Base-by-base conservation (phyloP, 352 stramenopile species). In the Detonula confervacea region DNA sequence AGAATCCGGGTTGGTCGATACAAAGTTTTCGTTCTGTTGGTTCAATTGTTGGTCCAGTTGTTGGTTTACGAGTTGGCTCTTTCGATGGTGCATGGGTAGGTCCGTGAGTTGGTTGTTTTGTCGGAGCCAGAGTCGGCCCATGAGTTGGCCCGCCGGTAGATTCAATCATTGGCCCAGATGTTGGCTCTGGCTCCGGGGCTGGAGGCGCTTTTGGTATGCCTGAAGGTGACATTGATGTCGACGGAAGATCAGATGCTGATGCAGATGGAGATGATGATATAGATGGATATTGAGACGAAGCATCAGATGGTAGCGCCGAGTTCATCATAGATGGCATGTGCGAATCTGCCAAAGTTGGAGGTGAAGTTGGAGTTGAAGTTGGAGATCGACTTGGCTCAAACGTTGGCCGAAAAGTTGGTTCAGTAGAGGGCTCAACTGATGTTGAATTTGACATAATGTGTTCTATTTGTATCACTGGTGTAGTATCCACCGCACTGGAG, bases 1-100 rank as follows among this genome's bases (percentile, higher is more conserved):
- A 81, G 16, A 76, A 24, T 27, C 73, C 73, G 9, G 18, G 22
- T 52, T 68, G n/a, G 37, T 81, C 59, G 20, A 76, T 18, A 18
- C 73, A 81, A 35, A 70, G 8, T 25, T 47, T 5, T 30, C 37
- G 25, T 25, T 37, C n/a, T 42, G 52, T 16, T 42, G 20, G 6
- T 33, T 61, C 25, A 14, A n/a, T n/a, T n/a, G n/a, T n/a, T n/a
- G n/a, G n/a, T n/a, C n/a, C n/a, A n/a, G n/a, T n/a, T n/a, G n/a
- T n/a, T n/a, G n/a, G n/a, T n/a, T n/a, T n/a, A n/a, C n/a, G n/a
- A n/a, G n/a, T n/a, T n/a, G n/a, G n/a, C n/a, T n/a, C n/a, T n/a
- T n/a, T n/a, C n/a, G n/a, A n/a, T n/a, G n/a, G n/a, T n/a, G n/a
- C n/a, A n/a, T n/a, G n/a, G n/a, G n/a, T n/a, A n/a, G n/a, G n/a